These are phyloP conservation scores for Fusarium sacchari DNA, from an alignment of 2,329 filamentous ascomycete species.

Conservation along the genomic window DNA sequence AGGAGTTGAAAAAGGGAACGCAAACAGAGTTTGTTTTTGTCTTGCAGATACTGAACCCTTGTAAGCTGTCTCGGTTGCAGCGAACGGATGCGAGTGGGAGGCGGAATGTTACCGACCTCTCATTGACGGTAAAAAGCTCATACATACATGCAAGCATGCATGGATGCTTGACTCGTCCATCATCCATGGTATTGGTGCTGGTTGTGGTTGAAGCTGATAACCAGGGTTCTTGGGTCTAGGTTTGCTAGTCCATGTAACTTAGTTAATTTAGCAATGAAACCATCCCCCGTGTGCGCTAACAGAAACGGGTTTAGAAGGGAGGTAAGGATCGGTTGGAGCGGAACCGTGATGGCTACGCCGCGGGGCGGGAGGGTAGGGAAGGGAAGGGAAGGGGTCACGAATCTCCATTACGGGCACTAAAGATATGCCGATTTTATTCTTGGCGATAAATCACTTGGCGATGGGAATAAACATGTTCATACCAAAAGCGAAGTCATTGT, in stretches of 20 bases:
- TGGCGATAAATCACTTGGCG: background rate
- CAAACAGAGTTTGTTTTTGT: conserved; percentile 28
- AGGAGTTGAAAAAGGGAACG: background rate
- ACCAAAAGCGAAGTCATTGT: too few relatives aligned
- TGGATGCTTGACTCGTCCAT: background rate
- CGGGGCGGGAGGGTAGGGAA: background rate
- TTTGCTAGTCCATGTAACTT: background rate
- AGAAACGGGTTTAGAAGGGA: background rate
- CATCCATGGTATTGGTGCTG: background rate
- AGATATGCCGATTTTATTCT: background rate
- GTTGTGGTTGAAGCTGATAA: conserved; percentile 5
- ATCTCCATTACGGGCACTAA: conserved; percentile 3
- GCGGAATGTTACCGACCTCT: background rate
- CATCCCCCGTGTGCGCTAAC: conserved; percentile 4
- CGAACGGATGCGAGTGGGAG: background rate
- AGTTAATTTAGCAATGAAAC: conserved; percentile 21
- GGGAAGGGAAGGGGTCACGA: background rate
- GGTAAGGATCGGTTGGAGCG: conserved; percentile 4
- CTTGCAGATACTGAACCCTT: background rate
- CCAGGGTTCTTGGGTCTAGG: background rate
- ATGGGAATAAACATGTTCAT: background rate
- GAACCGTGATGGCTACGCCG: background rate
- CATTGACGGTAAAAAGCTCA: conserved; percentile 4
- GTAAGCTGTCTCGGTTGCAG: background rate
- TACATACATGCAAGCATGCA: background rate